Evolutionary conservation across 2,329 filamentous ascomycete species (phyloP).

Genomic region (Alternaria atra): DNA sequence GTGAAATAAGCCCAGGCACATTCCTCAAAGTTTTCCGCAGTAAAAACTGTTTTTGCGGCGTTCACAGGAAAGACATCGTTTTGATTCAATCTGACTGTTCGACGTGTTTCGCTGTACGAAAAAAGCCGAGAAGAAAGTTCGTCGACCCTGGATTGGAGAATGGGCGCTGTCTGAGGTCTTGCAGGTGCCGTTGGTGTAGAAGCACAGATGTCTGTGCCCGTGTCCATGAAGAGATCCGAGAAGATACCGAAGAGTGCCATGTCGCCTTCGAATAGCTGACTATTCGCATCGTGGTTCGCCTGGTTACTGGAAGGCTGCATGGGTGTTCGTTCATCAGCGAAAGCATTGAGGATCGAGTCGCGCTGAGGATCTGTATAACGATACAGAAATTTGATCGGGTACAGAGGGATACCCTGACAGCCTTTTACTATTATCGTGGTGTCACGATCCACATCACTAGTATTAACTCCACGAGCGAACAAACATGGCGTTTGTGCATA

Average conservation of each 20-base stretch:
- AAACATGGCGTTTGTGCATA: not conserved
- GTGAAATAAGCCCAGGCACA: slow-evolving; percentile 56
- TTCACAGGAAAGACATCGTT: not conserved
- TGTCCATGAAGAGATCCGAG: slow-evolving; percentile 10
- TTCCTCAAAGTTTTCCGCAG: slow-evolving; percentile 9
- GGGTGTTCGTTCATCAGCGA: slow-evolving; percentile 10
- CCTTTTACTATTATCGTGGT: not conserved
- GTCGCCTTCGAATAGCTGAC: not conserved
- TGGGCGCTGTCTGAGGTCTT: not conserved
- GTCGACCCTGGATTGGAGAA: not conserved
- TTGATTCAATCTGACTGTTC: not conserved
- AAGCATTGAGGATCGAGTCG: slow-evolving; percentile 15
- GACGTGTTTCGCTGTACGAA: not conserved
- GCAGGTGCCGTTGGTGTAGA: not conserved
- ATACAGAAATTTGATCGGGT: slow-evolving; percentile 18
- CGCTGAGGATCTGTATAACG: slow-evolving; percentile 22
- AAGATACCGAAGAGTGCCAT: slow-evolving; percentile 8
- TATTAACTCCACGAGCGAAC: not conserved
- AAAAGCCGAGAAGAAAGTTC: not conserved
- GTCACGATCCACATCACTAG: not conserved
- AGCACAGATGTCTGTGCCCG: not conserved
- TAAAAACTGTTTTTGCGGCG: slow-evolving; percentile 18
- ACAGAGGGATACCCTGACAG: not conserved
- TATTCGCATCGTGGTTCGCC: not conserved
- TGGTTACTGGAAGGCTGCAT: not conserved